Percentiles rank a stretch among this genome's conserved stretches.
Evolutionary conservation across 78 protist species (phyloP).

Genomic region (Cavenderia fasciculata): DNA sequence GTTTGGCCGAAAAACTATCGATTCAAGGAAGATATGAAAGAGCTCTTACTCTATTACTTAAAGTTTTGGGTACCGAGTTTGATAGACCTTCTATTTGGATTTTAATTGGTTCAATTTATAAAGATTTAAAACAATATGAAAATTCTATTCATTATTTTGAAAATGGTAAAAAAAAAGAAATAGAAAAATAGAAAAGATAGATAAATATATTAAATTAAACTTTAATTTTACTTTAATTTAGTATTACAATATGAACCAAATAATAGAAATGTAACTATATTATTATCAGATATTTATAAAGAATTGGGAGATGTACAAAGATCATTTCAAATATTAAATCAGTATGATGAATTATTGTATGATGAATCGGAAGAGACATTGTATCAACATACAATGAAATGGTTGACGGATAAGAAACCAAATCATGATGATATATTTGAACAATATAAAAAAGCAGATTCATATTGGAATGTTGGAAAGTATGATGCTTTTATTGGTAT

Average conservation of each 20-base stretch:
- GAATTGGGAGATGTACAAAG: conserved; percentile 41
- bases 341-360: not conserved
- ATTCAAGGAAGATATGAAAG: not conserved
- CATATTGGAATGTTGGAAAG: conserved; percentile 2
- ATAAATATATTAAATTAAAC: no score
- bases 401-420: no score
- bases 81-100: not conserved
- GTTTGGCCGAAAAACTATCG: not conserved
- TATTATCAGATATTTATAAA: conserved; percentile 27
- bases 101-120: not conserved
- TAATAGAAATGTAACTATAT: not conserved
- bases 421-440: no score
- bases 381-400: no score
- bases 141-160: not conserved
- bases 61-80: not conserved
- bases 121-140: not conserved
- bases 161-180: not conserved
- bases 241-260: conserved; percentile 16
- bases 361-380: no score
- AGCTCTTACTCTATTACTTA: not conserved
- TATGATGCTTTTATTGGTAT: conserved; percentile 49
- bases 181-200: not conserved
- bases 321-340: conserved; percentile 9
- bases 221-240: not conserved
- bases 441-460: conserved; percentile 9